Percentiles rank a stretch among this genome's conserved stretches.
These are phyloP conservation scores for Kluyveromyces marxianus DNA, from an alignment of 1,139 yeast genomes.

Conservation along the genomic window DNA sequence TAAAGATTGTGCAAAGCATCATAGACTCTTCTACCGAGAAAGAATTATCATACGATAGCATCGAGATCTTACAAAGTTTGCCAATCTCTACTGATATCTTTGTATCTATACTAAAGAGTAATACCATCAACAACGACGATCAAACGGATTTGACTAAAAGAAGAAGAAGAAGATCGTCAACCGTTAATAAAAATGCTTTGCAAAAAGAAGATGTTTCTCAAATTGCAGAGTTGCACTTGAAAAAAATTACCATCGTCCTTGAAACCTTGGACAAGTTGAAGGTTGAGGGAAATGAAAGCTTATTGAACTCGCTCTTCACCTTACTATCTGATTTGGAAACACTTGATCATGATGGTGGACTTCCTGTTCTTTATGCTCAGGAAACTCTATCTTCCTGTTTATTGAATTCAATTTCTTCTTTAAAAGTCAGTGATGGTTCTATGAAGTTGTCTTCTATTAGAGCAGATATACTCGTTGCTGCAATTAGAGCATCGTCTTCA, in stretches of 20 bases:
- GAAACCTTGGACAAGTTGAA: conserved; percentile 60
- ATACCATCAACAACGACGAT: conserved; percentile 39
- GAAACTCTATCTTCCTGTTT: conserved; percentile 86
- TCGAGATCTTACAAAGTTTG: conserved; percentile 45
- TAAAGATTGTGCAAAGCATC: conserved; percentile 49
- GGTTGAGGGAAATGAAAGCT: conserved; percentile 41
- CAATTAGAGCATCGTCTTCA: conserved; percentile 79
- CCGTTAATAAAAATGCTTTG: conserved; percentile 65
- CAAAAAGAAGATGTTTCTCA: conserved; percentile 62
- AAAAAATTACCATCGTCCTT: conserved; percentile 67
- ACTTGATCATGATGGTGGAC: conserved; percentile 81
- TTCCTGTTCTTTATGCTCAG: conserved; percentile 86
- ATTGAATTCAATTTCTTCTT: conserved; percentile 55
- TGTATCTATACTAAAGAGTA: conserved; percentile 40
- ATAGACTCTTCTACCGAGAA: conserved; percentile 47
- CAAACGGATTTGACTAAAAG: conserved; percentile 46
- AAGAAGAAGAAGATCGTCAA: conserved; percentile 69
- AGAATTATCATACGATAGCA: conserved; percentile 44
- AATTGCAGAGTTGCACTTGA: conserved; percentile 71
- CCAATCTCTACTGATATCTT: conserved; percentile 40
- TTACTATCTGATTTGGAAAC: conserved; percentile 81
- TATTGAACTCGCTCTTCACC: conserved; percentile 54
- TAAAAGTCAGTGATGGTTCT: conserved; percentile 33
- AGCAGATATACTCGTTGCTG: conserved; percentile 84
- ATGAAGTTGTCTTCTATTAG: conserved; percentile 58